A percentile compares a stretch with the other conserved stretches of the same genome.
These are phyloP conservation scores for Penicillium sp. DNA, from an alignment of 2,329 filamentous ascomycete genomes.

Conservation along the genomic window DNA sequence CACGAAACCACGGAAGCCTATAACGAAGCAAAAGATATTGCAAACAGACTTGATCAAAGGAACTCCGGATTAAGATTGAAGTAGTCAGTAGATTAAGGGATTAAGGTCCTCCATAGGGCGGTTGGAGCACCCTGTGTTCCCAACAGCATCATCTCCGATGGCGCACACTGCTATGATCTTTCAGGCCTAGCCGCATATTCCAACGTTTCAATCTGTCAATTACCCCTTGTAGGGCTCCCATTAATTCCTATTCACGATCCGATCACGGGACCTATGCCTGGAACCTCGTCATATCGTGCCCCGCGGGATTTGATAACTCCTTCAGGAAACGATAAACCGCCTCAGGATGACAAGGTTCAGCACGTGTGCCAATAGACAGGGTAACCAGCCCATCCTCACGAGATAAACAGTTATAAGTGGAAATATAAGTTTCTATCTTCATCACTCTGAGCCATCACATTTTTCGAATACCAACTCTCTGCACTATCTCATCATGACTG, in stretches of 20 bases:
- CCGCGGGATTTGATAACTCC: constrained; percentile 28
- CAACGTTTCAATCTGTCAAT: not conserved
- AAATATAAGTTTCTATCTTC: constrained; percentile 10
- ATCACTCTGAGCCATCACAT: not conserved
- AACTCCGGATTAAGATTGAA: too few relatives aligned
- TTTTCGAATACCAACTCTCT: not conserved
- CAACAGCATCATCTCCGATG: not conserved
- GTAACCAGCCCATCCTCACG: not conserved
- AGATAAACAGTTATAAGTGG: not conserved
- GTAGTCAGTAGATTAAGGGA: not conserved
- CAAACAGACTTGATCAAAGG: not conserved
- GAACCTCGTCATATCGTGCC: not conserved
- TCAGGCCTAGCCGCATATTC: not conserved
- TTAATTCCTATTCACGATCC: not conserved
- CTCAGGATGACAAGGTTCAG: constrained; percentile 5
- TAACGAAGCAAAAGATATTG: not conserved
- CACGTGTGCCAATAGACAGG: not conserved
- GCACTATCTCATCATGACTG: constrained; percentile 22
- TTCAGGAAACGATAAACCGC: constrained; percentile 32
- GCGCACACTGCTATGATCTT: not conserved
- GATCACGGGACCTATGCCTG: constrained; percentile 5
- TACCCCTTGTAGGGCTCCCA: not conserved
- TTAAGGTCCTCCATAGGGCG: not conserved
- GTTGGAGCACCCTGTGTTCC: not conserved
- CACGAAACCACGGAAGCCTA: not conserved